phyloP scores from a whole-genome alignment of 2,329 filamentous ascomycete species.

The Alternaria gaisen region DNA sequence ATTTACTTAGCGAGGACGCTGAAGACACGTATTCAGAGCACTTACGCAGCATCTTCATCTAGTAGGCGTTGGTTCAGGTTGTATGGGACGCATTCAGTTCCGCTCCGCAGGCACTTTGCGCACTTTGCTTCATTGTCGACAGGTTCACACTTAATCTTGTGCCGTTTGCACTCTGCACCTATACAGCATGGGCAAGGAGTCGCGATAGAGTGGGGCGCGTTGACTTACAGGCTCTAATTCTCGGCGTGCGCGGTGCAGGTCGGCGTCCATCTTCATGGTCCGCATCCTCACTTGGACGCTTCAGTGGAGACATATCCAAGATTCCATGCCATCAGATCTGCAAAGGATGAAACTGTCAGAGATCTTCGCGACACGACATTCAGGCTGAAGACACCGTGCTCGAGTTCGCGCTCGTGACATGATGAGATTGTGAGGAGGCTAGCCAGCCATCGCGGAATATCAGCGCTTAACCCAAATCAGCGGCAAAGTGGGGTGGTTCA shows the following conservation, averaged over 20 bases:
- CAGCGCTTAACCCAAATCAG: background rate
- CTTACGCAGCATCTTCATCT: conserved; percentile 46
- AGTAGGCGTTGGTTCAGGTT: conserved; percentile 45
- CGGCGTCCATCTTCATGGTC: conserved; percentile 41
- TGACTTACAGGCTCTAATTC: conserved; percentile 40
- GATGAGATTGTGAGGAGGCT: conserved; percentile 8
- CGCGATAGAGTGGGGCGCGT: background rate
- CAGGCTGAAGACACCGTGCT: background rate
- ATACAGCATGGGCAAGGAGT: background rate
- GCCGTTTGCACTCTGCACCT: conserved; percentile 48
- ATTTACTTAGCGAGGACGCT: background rate
- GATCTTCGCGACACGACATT: conserved; percentile 15
- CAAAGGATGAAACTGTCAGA: conserved; percentile 12
- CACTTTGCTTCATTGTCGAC: conserved; percentile 45
- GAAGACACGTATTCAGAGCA: background rate
- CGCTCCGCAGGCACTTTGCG: conserved; percentile 45
- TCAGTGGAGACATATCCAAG: conserved; percentile 70
- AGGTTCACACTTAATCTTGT: conserved; percentile 49
- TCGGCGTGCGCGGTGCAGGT: conserved; percentile 34
- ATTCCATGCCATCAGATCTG: conserved; percentile 61
- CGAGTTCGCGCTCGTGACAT: conserved; percentile 7
- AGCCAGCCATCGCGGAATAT: conserved; percentile 3
- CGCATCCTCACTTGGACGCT: conserved; percentile 41
- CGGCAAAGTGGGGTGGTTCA: background rate
- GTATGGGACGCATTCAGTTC: conserved; percentile 86